A percentile compares a stretch with the other conserved stretches of the same genome.
Conservation (phyloP, 805 yeast species). For the Ogataea pignaliae region DNA sequence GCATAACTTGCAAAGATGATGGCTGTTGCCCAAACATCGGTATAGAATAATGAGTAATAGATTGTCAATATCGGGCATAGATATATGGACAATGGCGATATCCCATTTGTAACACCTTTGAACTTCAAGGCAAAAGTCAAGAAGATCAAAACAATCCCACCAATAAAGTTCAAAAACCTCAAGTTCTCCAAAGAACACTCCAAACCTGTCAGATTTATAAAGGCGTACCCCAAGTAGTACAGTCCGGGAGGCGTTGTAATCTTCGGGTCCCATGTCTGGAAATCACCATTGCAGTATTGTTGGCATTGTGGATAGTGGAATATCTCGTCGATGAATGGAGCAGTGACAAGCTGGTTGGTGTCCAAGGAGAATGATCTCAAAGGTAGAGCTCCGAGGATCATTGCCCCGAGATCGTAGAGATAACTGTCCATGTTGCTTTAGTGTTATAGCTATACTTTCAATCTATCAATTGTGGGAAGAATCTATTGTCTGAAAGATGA, state of each 20-base stretch:
- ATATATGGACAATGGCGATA: conserved; percentile 29
- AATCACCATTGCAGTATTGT: conserved; percentile 57
- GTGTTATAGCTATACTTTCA: no score
- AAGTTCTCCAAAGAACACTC: conserved; percentile 37
- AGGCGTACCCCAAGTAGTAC: conserved; percentile 46
- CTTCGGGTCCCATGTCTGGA: conserved; percentile 74
- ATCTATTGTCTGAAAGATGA: no score
- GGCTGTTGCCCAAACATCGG: conserved; percentile 89
- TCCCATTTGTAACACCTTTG: conserved; percentile 9
- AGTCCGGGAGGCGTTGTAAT: conserved; percentile 97
- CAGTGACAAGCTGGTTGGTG: conserved; percentile 18
- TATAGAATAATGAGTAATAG: conserved; percentile 77
- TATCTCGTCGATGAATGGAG: conserved; percentile 63
- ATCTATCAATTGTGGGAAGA: no score
- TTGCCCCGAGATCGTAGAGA: neutral
- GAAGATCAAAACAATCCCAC: conserved; percentile 45
- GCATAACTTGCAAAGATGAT: conserved; percentile 55
- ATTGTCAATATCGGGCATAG: conserved; percentile 69
- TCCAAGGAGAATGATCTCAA: conserved; percentile 16
- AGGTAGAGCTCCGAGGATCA: conserved; percentile 11
- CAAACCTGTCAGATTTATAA: conserved; percentile 26
- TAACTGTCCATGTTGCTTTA: no score
- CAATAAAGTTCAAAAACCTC: conserved; percentile 60
- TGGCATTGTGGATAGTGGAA: conserved; percentile 83
- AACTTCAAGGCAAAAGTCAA: conserved; percentile 17